These are phyloP conservation scores for Venturia nashicola DNA, from an alignment of 2,329 filamentous ascomycete species.

Conservation along the genomic window DNA sequence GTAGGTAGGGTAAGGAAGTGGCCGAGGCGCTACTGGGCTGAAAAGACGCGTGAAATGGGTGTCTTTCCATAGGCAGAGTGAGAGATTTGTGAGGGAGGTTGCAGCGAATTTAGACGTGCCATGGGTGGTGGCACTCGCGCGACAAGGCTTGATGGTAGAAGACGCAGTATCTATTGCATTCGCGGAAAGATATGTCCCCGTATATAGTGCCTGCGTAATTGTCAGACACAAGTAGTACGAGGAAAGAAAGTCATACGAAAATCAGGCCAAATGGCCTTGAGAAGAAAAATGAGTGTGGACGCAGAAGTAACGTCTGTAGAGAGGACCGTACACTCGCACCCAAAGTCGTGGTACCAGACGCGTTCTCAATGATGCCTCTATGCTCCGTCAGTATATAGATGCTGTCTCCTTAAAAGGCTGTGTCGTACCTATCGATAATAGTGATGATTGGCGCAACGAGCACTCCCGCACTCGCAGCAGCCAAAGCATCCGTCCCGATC, in stretches of 20 bases:
- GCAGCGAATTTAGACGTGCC: constrained; percentile 71
- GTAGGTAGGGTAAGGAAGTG: constrained; percentile 60
- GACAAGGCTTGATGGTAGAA: constrained; percentile 43
- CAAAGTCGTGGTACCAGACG: constrained; percentile 55
- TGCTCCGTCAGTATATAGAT: constrained; percentile 4
- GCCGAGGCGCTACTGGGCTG: constrained; percentile 41
- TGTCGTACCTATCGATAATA: constrained; percentile 67
- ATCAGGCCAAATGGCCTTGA: constrained; percentile 59
- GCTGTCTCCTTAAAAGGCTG: background rate
- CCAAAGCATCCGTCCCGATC: constrained; percentile 53
- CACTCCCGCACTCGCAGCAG: constrained; percentile 58
- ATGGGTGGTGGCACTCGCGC: constrained; percentile 48
- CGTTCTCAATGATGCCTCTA: constrained; percentile 70
- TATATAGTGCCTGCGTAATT: constrained; percentile 56
- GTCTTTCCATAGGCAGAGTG: constrained; percentile 82
- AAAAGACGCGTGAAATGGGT: constrained; percentile 75
- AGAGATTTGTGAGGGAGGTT: constrained; percentile 71
- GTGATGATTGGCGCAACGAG: constrained; percentile 76
- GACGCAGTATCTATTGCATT: constrained; percentile 73
- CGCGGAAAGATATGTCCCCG: constrained; percentile 78
- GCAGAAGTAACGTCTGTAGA: constrained; percentile 41
- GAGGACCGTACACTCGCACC: constrained; percentile 47
- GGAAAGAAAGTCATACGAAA: constrained; percentile 21
- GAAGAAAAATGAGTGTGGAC: constrained; percentile 48
- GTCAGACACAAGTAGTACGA: constrained; percentile 6